These are phyloP conservation scores for Aspergillus latus DNA, from an alignment of 2,329 filamentous ascomycete species.

Conservation along the genomic window DNA sequence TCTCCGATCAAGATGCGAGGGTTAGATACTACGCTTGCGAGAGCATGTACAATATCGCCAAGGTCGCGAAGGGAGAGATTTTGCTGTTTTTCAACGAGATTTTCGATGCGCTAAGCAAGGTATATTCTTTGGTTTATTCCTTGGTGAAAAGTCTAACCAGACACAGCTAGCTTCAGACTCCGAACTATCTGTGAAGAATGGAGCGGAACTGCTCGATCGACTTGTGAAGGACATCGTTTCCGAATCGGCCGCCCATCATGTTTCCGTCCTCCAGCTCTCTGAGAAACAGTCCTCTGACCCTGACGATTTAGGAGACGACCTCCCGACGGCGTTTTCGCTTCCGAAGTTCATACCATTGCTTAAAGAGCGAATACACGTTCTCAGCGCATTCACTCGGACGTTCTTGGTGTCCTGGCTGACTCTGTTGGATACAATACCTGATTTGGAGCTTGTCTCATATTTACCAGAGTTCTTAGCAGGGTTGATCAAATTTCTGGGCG, in stretches of 20 bases:
- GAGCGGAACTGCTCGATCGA: constrained; percentile 89
- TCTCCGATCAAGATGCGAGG: constrained; percentile 94
- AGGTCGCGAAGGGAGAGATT: constrained; percentile 97
- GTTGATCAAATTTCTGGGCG: constrained; percentile 86
- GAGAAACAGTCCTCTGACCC: constrained; percentile 49
- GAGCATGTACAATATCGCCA: constrained; percentile 99
- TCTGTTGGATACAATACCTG: constrained; percentile 90
- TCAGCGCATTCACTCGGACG: constrained; percentile 91
- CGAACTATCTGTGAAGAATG: constrained; percentile 96
- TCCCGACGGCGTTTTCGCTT: constrained; percentile 88
- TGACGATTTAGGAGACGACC: constrained; percentile 44
- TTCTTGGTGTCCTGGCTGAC: constrained; percentile 97
- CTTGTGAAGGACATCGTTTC: constrained; percentile 95
- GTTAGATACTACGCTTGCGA: constrained; percentile 98
- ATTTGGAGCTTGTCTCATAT: constrained; percentile 89
- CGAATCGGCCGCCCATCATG: constrained; percentile 90
- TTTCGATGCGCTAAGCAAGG: constrained; percentile 96
- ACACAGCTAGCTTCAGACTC: constrained; percentile 86
- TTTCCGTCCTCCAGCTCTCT: constrained; percentile 75
- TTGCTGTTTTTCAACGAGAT: constrained; percentile 97
- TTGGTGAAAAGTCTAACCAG: constrained; percentile 12
- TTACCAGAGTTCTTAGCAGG: constrained; percentile 89
- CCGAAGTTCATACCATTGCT: constrained; percentile 87
- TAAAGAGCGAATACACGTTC: constrained; percentile 88
- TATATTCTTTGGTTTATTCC: constrained; percentile 41